Conservation (phyloP, 2,329 filamentous ascomycete genomes). For the Macrophomina phaseolina region DNA sequence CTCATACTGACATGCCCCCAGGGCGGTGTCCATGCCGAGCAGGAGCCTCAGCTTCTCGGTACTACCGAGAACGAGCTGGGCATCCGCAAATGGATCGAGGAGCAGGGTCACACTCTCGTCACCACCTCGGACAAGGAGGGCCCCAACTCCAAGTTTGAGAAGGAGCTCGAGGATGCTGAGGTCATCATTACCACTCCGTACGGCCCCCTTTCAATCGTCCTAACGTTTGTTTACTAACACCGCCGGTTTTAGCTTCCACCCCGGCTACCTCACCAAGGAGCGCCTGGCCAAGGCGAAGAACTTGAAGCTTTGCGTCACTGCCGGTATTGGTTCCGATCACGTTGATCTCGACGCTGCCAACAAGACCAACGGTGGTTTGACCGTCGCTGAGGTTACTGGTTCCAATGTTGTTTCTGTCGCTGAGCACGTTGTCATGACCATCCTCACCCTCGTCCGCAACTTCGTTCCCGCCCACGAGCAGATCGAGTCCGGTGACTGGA, state of each 20-base stretch:
- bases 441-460: constrained; percentile 94
- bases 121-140: constrained; percentile 98
- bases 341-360: constrained; percentile 97
- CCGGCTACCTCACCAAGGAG: constrained; percentile 95
- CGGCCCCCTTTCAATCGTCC: constrained; percentile 42
- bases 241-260: constrained; percentile 76
- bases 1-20: constrained; percentile 35
- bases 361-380: constrained; percentile 97
- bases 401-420: constrained; percentile 98
- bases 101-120: constrained; percentile 92
- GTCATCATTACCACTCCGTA: constrained; percentile 99
- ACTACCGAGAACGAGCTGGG: constrained; percentile 99
- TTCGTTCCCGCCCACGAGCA: constrained; percentile 97
- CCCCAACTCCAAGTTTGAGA: constrained; percentile 89
- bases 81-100: constrained; percentile 95
- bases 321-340: constrained; percentile 97
- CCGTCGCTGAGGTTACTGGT: constrained; percentile 95
- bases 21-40: constrained; percentile 82
- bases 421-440: constrained; percentile 99
- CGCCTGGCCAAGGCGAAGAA: constrained; percentile 98
- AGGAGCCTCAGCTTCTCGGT: constrained; percentile 87
- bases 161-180: constrained; percentile 95
- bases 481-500: constrained; percentile 87
- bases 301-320: constrained; percentile 94
- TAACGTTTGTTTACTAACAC: constrained; percentile 5